Evolutionary conservation across 108 stramenopile genomes (phyloP).

Genomic region (Phaeodactylum tricornutum): DNA sequence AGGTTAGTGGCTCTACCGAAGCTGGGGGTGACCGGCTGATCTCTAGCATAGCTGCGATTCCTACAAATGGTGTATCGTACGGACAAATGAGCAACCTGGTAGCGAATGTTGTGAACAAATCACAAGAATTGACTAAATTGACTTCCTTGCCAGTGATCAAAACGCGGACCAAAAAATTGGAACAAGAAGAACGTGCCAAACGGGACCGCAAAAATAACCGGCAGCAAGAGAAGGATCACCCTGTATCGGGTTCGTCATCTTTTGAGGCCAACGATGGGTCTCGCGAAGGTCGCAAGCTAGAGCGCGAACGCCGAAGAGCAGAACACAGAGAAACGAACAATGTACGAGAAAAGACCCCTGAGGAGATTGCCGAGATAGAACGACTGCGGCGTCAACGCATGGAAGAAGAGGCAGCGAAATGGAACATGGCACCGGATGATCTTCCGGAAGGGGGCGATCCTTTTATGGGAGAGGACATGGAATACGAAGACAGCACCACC

Average conservation of each 20-base stretch:
- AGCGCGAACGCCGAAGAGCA: conserved; percentile 70
- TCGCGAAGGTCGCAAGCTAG: conserved; percentile 59
- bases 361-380: conserved; percentile 81
- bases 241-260: conserved; percentile 11
- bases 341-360: conserved; percentile 64
- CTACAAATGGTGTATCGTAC: conserved; percentile 40
- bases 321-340: conserved; percentile 60
- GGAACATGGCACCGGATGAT: conserved; percentile 76
- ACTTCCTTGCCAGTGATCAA: conserved; percentile 62
- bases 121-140: conserved; percentile 31
- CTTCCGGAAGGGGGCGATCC: conserved; percentile 32
- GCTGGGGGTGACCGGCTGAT: conserved; percentile 48
- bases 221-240: conserved; percentile 22
- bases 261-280: conserved; percentile 55
- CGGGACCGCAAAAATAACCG: conserved; percentile 47
- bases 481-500: conserved; percentile 8
- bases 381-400: conserved; percentile 58
- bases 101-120: conserved; percentile 26
- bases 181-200: conserved; percentile 57
- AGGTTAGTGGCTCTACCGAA: conserved; percentile 51
- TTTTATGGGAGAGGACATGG: conserved; percentile 24
- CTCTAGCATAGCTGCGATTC: conserved; percentile 47
- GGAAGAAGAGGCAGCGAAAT: conserved; percentile 75
- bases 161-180: conserved; percentile 78
- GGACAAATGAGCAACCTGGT: conserved; percentile 60